Evolutionary conservation across 2,329 filamentous ascomycete genomes (phyloP), one percentile per base, ranked within the genome.

Genomic region (Epichloe sylvatica): DNA sequence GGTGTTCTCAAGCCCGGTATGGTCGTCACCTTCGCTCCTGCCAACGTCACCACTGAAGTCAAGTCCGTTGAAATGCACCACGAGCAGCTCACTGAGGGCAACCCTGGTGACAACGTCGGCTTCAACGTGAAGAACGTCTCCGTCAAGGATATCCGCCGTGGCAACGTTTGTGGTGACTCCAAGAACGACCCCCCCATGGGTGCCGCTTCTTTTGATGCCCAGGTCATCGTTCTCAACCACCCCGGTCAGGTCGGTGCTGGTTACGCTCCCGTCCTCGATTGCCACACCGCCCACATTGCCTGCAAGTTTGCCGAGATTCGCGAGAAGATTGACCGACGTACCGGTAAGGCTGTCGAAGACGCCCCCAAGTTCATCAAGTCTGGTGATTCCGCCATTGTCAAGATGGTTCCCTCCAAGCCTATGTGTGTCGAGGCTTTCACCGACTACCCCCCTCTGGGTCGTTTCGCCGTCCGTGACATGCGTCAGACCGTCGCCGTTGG

Each of bases 51-150:
- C 84, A 97, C 92, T 81, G 92, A 98, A 87, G 92, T 97, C 83
- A 98, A 98, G 89, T 97, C 91, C 75, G 92, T 98, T 68, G 92
- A 98, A 81, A 98, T 98, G 92, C 91, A 96, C 84, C 91, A 97
- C 89, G 88, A 96, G 81, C 90, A 96, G 85, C 90, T 98, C 64
- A 56, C 71, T 60, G 84, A 95, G 82, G 92, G 92, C 86, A 69
- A 86, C 61, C 92, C 92, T 69, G 92, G 92, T 84, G 92, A 98
- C 87, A 98, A 98, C 81, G 92, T 98, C 73, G 92, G 92, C 67
- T 98, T 98, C 90, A 98, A 98, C 87, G 91, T 98, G 78, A 98
- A 98, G 90, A 98, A 98, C 92, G 92, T 98, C 68, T 97, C 92
- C 75, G 92, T 98, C 78, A 98, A 98, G 90, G 92, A 98, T 74